Conservation (phyloP, 176 grass and related monocot genomes). For the Saccharum spontaneum region DNA sequence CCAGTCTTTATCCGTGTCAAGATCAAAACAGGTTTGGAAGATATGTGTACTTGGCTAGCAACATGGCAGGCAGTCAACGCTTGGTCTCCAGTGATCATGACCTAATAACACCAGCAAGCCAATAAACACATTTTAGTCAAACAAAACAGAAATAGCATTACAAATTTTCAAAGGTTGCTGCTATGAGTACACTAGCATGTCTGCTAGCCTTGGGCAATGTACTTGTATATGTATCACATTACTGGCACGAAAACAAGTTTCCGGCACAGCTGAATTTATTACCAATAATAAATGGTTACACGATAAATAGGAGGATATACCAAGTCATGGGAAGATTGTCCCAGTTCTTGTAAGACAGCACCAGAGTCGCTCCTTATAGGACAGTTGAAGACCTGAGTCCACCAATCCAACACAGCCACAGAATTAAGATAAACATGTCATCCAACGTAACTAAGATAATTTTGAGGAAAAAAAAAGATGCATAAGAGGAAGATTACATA, state of each 20-base stretch:
- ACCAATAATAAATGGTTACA: background rate
- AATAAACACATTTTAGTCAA: constrained; percentile 36
- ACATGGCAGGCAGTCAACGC: constrained; percentile 97
- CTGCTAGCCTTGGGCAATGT: background rate
- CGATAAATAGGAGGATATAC: constrained; percentile 47
- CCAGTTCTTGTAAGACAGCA: constrained; percentile 73
- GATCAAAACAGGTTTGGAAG: constrained; percentile 78
- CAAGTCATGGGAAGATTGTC: constrained; percentile 95
- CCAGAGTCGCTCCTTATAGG: constrained; percentile 92
- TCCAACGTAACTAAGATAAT: background rate
- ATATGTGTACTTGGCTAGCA: constrained; percentile 92
- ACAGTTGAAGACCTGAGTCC: constrained; percentile 88
- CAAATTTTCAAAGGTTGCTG: background rate
- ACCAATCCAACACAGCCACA: constrained; percentile 12
- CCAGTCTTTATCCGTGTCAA: constrained; percentile 57
- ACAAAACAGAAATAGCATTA: constrained; percentile 21
- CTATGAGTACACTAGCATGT: constrained; percentile 4
- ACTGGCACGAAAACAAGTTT: background rate
- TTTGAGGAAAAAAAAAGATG: background rate
- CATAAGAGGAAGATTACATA: constrained; percentile 34
- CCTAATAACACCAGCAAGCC: constrained; percentile 52
- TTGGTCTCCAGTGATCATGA: constrained; percentile 99
- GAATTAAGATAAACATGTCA: constrained; percentile 13
- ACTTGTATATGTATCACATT: constrained; percentile 3
- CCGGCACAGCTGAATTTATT: background rate